Conservation (phyloP, 148 eudicot species). For the Camellia lanceoleosa region DNA sequence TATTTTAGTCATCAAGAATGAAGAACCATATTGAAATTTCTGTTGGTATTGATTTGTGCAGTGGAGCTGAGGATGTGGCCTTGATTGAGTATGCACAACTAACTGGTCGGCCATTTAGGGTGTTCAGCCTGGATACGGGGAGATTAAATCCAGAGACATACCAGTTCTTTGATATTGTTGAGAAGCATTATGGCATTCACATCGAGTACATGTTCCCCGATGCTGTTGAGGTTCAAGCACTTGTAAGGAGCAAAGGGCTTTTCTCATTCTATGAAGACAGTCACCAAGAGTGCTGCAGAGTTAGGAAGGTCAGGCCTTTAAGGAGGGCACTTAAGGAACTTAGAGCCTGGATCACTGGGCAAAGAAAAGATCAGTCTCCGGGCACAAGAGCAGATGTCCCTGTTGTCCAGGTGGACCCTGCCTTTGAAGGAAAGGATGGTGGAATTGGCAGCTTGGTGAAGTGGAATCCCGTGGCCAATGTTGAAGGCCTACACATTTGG, state of each 20-base stretch:
- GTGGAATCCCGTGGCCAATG: slow-evolving; percentile 22
- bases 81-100: slow-evolving; percentile 18
- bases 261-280: slow-evolving; percentile 18
- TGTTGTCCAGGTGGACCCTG: slow-evolving; percentile 16
- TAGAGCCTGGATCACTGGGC: slow-evolving; percentile 21
- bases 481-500: slow-evolving; percentile 12
- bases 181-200: slow-evolving; percentile 12
- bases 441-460: slow-evolving; percentile 16
- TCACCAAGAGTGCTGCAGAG: slow-evolving; percentile 21
- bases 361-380: slow-evolving; percentile 22
- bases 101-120: slow-evolving; percentile 17
- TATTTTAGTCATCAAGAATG: not conserved
- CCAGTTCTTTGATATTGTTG: slow-evolving; percentile 10
- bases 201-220: slow-evolving; percentile 17
- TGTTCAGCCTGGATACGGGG: slow-evolving; percentile 23
- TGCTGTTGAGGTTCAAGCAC: slow-evolving; percentile 13
- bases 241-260: slow-evolving; percentile 14
- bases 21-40: not conserved
- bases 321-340: slow-evolving; percentile 10
- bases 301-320: slow-evolving; percentile 19
- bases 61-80: slow-evolving; percentile 24
- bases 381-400: slow-evolving; percentile 19
- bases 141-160: slow-evolving; percentile 18
- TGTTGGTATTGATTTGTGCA: not conserved
- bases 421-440: slow-evolving; percentile 15